Conservation (phyloP, 768 basidiomycete species). For the Podaxis mareebaensis region DNA sequence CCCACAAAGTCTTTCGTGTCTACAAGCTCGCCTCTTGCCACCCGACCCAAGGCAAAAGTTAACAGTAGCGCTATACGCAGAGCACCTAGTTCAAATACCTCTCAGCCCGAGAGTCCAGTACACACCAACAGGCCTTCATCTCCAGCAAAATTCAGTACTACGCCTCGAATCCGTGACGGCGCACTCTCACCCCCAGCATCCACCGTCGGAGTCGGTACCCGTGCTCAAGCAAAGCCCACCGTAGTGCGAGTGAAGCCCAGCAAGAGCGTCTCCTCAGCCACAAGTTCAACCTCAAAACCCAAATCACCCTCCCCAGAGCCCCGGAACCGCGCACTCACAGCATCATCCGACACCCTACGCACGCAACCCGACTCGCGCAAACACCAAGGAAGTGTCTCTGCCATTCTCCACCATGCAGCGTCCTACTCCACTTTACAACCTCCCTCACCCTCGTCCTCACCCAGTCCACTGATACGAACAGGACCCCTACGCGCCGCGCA, state of each 20-base stretch:
- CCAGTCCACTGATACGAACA: constrained; percentile 22
- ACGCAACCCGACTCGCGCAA: constrained; percentile 15
- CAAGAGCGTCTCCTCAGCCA: constrained; percentile 24
- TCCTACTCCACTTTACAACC: constrained; percentile 37
- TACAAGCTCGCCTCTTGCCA: constrained; percentile 22
- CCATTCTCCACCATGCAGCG: constrained; percentile 33
- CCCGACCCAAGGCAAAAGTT: constrained; percentile 60
- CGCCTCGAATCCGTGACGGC: constrained; percentile 37
- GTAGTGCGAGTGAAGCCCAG: constrained; percentile 4
- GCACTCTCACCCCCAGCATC: constrained; percentile 33
- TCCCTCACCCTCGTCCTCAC: constrained; percentile 16
- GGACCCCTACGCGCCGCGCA: not conserved
- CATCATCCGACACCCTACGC: constrained; percentile 21
- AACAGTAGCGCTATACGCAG: constrained; percentile 50
- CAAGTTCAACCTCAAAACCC: constrained; percentile 30
- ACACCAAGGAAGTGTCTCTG: constrained; percentile 31
- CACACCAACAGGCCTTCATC: constrained; percentile 37
- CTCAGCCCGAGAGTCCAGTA: constrained; percentile 2
- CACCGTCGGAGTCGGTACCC: constrained; percentile 24
- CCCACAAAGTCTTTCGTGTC: constrained; percentile 32
- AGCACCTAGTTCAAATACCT: constrained; percentile 16
- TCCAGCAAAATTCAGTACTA: constrained; percentile 38
- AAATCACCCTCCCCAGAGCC: constrained; percentile 31
- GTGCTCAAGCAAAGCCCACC: not conserved
- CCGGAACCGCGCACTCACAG: constrained; percentile 29